Conservation (phyloP, 2,329 filamentous ascomycete species). For the Trichoderma afroharzianum region DNA sequence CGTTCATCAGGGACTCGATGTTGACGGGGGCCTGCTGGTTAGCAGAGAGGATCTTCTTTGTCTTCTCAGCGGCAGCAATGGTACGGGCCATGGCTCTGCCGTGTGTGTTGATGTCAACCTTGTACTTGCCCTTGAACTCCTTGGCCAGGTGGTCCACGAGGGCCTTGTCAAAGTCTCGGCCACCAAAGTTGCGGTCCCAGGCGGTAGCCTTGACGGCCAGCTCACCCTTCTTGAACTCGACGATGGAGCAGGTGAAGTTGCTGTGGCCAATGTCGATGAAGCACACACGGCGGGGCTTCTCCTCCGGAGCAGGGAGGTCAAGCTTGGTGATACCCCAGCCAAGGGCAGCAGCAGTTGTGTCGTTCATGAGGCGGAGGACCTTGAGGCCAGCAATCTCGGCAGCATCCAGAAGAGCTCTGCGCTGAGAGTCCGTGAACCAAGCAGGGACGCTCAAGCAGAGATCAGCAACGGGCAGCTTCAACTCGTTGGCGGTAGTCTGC, state of each 20-base stretch:
- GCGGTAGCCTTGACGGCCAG: slow-evolving; percentile 88
- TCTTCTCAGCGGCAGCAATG: slow-evolving; percentile 85
- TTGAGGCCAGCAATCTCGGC: slow-evolving; percentile 92
- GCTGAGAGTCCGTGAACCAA: slow-evolving; percentile 96
- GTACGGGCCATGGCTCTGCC: slow-evolving; percentile 86
- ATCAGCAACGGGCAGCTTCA: slow-evolving; percentile 88
- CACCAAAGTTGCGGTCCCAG: slow-evolving; percentile 94
- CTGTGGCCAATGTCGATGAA: slow-evolving; percentile 96
- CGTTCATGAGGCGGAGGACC: slow-evolving; percentile 91
- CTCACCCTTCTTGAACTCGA: slow-evolving; percentile 97
- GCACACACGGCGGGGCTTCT: slow-evolving; percentile 84
- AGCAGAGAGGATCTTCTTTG: slow-evolving; percentile 97
- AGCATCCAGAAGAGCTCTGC: slow-evolving; percentile 83
- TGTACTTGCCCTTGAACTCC: slow-evolving; percentile 97
- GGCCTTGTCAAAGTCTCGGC: slow-evolving; percentile 93
- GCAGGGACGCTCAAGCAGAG: slow-evolving; percentile 90
- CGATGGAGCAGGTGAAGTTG: slow-evolving; percentile 90
- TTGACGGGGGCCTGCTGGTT: slow-evolving; percentile 90
- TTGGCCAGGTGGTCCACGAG: slow-evolving; percentile 90
- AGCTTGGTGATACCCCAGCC: slow-evolving; percentile 98
- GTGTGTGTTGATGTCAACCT: slow-evolving; percentile 90
- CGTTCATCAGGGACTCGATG: slow-evolving; percentile 98
- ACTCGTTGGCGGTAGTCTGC: slow-evolving; percentile 78
- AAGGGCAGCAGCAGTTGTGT: slow-evolving; percentile 92
- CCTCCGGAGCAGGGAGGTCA: slow-evolving; percentile 81